Evolutionary conservation across 2,329 filamentous ascomycete species (phyloP).

Genomic region (Saccharata proteae): DNA sequence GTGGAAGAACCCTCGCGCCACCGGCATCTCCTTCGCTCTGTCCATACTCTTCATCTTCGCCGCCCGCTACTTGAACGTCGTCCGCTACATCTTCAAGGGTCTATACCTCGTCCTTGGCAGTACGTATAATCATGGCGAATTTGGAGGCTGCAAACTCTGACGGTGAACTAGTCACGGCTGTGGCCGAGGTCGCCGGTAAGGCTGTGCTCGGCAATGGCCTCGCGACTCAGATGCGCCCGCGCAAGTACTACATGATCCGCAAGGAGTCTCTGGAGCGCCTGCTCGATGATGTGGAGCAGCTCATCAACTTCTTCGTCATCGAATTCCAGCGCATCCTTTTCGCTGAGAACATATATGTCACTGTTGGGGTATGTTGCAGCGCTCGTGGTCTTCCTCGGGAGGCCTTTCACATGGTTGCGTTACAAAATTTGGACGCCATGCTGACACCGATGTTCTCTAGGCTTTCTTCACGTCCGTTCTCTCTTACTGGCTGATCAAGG

Average conservation of each 20-base stretch:
- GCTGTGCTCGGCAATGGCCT: slow-evolving; percentile 45
- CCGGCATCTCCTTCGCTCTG: slow-evolving; percentile 46
- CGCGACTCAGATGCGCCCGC: slow-evolving; percentile 48
- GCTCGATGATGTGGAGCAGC: slow-evolving; percentile 50
- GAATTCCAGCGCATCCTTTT: slow-evolving; percentile 56
- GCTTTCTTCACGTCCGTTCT: slow-evolving; percentile 46
- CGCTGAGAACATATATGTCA: slow-evolving; percentile 51
- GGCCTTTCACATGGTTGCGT: too few relatives aligned
- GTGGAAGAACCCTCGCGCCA: slow-evolving; percentile 56
- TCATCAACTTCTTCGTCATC: slow-evolving; percentile 57
- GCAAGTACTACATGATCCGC: slow-evolving; percentile 53
- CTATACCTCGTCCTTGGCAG: slow-evolving; percentile 47
- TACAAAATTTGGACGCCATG: too few relatives aligned
- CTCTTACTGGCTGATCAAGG: slow-evolving; percentile 54
- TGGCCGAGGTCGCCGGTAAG: slow-evolving; percentile 45
- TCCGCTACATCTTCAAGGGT: slow-evolving; percentile 50
- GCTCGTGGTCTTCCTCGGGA: too few relatives aligned
- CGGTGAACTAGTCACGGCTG: slow-evolving; percentile 36
- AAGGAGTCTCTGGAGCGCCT: slow-evolving; percentile 51
- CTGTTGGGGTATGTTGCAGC: slow-evolving; percentile 41
- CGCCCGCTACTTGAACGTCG: slow-evolving; percentile 49
- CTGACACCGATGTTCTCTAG: slow-evolving; percentile 28
- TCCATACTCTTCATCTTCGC: slow-evolving; percentile 49
- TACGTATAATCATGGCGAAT: slow-evolving; percentile 26
- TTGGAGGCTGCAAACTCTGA: slow-evolving; percentile 16